Conservation (phyloP, 306 rosid genomes). For the Dryas alaskensis region DNA sequence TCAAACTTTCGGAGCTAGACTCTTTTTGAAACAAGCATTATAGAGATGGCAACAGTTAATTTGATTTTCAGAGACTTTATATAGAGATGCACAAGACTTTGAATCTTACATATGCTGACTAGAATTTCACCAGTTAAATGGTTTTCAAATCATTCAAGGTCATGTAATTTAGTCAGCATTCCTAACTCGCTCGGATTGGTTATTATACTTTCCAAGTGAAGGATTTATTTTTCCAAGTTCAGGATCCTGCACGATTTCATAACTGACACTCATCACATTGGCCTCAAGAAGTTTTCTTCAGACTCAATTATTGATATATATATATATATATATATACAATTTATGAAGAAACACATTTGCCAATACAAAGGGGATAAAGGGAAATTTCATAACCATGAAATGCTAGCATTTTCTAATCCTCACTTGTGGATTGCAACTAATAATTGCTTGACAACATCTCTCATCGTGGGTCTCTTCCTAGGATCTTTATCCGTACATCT, state of each 20-base stretch:
- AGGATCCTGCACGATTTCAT: constrained; percentile 45
- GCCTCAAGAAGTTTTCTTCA: constrained; percentile 41
- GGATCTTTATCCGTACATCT: constrained; percentile 62
- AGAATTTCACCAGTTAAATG: constrained; percentile 61
- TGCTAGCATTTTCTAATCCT: neutral
- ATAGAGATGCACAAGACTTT: constrained; percentile 47
- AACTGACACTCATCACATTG: constrained; percentile 25
- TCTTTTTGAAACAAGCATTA: constrained; percentile 17
- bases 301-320: too few relatives aligned
- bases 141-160: constrained; percentile 43
- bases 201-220: constrained; percentile 41
- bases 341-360: neutral
- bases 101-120: constrained; percentile 74
- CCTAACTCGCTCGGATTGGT: constrained; percentile 41
- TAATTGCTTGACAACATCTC: constrained; percentile 47
- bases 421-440: constrained; percentile 27
- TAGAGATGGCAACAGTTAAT: neutral
- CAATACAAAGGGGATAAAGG: too few relatives aligned
- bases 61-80: constrained; percentile 15
- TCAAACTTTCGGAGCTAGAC: too few relatives aligned
- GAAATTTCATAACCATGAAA: neutral
- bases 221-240: constrained; percentile 64
- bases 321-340: too few relatives aligned
- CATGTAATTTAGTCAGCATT: constrained; percentile 41
- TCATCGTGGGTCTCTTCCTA: constrained; percentile 56